Base-by-base conservation (phyloP, 164 flowering plant species). In the Saururus chinensis region DNA sequence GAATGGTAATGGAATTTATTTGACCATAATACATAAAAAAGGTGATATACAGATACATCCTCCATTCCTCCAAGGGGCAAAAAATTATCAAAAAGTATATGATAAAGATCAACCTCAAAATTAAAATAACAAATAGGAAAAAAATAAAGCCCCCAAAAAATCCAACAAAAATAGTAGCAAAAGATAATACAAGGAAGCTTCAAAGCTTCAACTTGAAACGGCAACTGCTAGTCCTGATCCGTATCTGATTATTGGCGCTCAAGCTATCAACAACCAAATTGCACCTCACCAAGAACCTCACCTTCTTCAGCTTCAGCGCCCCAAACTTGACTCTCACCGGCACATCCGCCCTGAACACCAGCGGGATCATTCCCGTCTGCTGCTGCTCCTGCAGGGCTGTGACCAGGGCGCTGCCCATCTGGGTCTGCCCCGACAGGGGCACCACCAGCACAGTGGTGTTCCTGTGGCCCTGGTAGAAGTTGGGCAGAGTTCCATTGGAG, bases 381-480 rank as follows among this genome's bases (percentile, higher is more conserved):
- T 80, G 81, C 66, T 82, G 79, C 60, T 68, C 63, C 57, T 69
- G 67, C 61, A 87, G 19, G 19, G 76, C 26, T 1, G 63, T 48
- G 65, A 77, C 9, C 64, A 91, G 53, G 0, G 49, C 73, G 22
- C 65, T 70, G 0, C 81, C 92, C 25, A 87, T 64, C 58, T 65
- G 55, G 0, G 78, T 76, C 35, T 77, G 77, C 2, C 96, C 96
- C 0, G 81, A 59, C 67, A 92, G n/a, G 0, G 60, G 20, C 21
- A 92, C 67, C 30, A 69, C 49, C 13, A 92, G 63, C 41, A 75
- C 74, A 0, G 98, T 89, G 1, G 93, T 87, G 76, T 92, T 92
- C 61, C 62, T 51, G 57, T 92, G 96, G 7, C 96, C 96, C 68
- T 92, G 98, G 62, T 89, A 92, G 78, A 92, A 92, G 53, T 62